phyloP scores from a whole-genome alignment of 2,329 filamentous ascomycete genomes.

The Epichloe sibirici region DNA sequence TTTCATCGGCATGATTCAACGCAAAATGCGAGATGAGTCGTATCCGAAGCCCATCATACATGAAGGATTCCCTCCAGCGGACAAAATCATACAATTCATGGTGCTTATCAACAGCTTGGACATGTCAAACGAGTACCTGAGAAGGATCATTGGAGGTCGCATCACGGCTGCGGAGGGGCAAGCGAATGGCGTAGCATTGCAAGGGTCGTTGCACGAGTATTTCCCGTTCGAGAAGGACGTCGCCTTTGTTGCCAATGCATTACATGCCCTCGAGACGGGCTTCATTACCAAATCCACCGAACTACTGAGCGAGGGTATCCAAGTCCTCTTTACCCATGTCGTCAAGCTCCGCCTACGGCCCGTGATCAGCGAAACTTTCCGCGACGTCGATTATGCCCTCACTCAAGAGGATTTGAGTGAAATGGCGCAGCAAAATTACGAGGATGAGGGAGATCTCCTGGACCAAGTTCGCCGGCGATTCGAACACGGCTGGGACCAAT shows the following conservation, averaged over 20 bases:
- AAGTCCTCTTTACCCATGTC: slow-evolving; percentile 78
- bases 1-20: slow-evolving; percentile 93
- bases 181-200: slow-evolving; percentile 21
- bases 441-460: slow-evolving; percentile 39
- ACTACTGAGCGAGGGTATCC: slow-evolving; percentile 70
- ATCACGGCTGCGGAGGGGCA: slow-evolving; percentile 34
- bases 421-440: slow-evolving; percentile 39
- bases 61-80: slow-evolving; percentile 75
- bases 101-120: slow-evolving; percentile 94
- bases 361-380: slow-evolving; percentile 77
- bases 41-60: slow-evolving; percentile 73
- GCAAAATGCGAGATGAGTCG: slow-evolving; percentile 93
- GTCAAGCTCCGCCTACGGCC: slow-evolving; percentile 75
- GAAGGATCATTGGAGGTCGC: slow-evolving; percentile 66
- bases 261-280: slow-evolving; percentile 55
- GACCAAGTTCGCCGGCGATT: slow-evolving; percentile 70
- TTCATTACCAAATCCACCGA: slow-evolving; percentile 73
- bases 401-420: slow-evolving; percentile 49
- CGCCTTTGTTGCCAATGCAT: slow-evolving; percentile 51
- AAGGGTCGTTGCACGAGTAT: slow-evolving; percentile 42
- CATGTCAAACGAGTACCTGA: slow-evolving; percentile 79
- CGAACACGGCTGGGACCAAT: slow-evolving; percentile 69
- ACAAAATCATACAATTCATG: slow-evolving; percentile 78
- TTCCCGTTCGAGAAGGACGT: slow-evolving; percentile 77
- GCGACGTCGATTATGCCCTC: slow-evolving; percentile 76